Conservation (phyloP, 139 green algal genomes). For the Klebsormidium nitens region DNA sequence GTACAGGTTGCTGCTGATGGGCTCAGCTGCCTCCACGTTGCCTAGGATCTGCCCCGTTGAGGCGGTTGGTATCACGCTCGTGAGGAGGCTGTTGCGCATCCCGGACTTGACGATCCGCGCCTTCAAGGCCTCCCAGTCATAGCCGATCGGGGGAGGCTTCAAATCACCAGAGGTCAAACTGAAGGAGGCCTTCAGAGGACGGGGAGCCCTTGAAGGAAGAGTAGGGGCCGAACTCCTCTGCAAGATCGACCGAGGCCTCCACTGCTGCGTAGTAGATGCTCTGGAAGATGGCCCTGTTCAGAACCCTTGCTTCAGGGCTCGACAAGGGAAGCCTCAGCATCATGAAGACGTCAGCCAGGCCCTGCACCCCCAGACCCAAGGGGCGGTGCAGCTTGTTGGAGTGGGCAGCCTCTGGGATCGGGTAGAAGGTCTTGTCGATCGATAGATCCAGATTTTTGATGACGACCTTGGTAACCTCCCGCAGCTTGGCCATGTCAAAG, state of each 20-base stretch:
- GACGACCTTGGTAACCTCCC: constrained; percentile 11
- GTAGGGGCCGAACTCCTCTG: constrained; percentile 75
- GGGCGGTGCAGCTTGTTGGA: constrained; percentile 95
- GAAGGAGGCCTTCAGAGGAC: constrained; percentile 42
- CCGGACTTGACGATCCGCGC: constrained; percentile 68
- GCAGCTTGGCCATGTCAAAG: constrained; percentile 52
- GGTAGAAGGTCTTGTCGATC: constrained; percentile 99
- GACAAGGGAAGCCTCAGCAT: constrained; percentile 97
- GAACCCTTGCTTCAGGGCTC: constrained; percentile 53
- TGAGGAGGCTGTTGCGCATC: constrained; percentile 93
- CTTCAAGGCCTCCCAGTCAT: constrained; percentile 79
- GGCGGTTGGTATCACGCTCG: constrained; percentile 97
- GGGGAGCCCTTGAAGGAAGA: constrained; percentile 68
- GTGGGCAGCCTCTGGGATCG: constrained; percentile 68
- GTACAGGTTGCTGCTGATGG: constrained; percentile 99
- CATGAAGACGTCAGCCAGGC: constrained; percentile 95
- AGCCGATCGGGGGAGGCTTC: constrained; percentile 54
- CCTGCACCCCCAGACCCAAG: constrained; percentile 94
- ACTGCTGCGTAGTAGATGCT: constrained; percentile 91
- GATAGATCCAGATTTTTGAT: not conserved
- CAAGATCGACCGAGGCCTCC: constrained; percentile 67
- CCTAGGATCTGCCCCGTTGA: constrained; percentile 83
- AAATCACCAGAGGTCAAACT: constrained; percentile 93
- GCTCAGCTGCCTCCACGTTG: constrained; percentile 98
- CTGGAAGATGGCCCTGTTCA: constrained; percentile 95